Conservation (phyloP, 345 rosid species). For the Tarenaya hassleriana region DNA sequence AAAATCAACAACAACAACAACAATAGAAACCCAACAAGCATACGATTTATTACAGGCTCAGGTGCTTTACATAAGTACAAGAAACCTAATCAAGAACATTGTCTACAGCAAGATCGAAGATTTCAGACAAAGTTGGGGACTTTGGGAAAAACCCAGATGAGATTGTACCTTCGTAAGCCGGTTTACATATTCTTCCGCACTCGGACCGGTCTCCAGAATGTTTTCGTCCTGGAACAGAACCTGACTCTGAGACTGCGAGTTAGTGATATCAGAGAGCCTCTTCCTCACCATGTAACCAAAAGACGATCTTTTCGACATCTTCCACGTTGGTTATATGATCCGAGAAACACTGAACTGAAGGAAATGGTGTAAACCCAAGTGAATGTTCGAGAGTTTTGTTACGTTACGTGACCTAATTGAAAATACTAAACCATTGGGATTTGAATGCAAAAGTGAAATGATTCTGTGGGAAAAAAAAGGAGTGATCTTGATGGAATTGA, state of each 20-base stretch:
- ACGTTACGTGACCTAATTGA: too few species aligned
- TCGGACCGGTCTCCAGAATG: constrained; percentile 19
- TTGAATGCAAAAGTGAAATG: neutral
- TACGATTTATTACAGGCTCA: too few species aligned
- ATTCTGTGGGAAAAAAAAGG: neutral
- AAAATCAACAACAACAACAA: too few species aligned
- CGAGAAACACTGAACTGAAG: neutral
- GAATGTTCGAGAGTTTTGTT: too few species aligned
- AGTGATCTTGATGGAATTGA: neutral
- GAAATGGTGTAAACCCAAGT: too few species aligned
- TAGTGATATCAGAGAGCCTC: constrained; percentile 61
- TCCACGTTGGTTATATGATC: constrained; percentile 3
- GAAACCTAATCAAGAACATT: neutral
- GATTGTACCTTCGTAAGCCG: constrained; percentile 34
- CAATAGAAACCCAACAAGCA: too few species aligned
- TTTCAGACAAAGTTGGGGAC: neutral
- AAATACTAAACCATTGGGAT: too few species aligned
- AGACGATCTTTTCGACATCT: constrained; percentile 42
- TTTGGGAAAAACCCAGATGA: neutral
- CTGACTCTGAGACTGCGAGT: constrained; percentile 42
- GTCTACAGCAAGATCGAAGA: neutral
- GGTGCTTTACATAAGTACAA: too few species aligned
- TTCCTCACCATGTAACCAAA: constrained; percentile 43
- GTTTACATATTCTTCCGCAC: constrained; percentile 28
- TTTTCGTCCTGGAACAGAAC: constrained; percentile 23